Evolutionary conservation across 495 filamentous ascomycete genomes (phyloP), one percentile per base, ranked within the genome.

Genomic region (Penicillium samsonianum): DNA sequence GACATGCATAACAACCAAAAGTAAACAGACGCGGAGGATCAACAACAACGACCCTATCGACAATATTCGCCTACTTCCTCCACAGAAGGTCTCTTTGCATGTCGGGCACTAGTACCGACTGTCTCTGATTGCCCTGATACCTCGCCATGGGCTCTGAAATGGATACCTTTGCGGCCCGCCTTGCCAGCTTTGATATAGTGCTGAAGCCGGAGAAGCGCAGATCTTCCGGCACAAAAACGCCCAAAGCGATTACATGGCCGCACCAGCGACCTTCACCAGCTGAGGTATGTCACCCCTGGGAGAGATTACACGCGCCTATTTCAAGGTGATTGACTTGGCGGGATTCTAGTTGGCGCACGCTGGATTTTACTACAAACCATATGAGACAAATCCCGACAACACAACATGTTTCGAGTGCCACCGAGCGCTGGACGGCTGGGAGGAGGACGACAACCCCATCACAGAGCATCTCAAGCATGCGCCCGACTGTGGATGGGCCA

Each of bases 331-430:
- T 63, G 30, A 61, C 60, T 68, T 19, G 46, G 62, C 41, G n/a
- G 47, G n/a, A 14, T 46, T 60, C 12, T 64, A 95, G 89, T 85
- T 98, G 65, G 94, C 93, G 8, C 82, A 83, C 63, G 94, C 93
- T 56, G 94, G 94, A 9, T 95, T 98, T 73, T 91, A 84, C 77
- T 98, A 89, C 73, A 82, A 87, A 48, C 94, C 93, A 6, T 81
- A 82, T 28, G 78, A 83, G 25, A 78, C 79, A 16, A 87, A 82
- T 60, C 87, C 87, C 9, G 94, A 98, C 69, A 98, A 96, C 74
- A 90, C 90, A 46, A 84, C 82, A 58, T 98, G 94, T 67, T 96
- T 94, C 74, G 75, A 90, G 17, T 98, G 94, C 76, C 67, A 83
- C 25, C 84, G 87, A 68, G 79, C 84, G 50, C 77, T 98, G 20